A percentile compares a stretch with the other conserved stretches of the same genome.
phyloP scores from a whole-genome alignment of 2,329 filamentous ascomycete species.

The Phaeosphaeriaceae sp. region DNA sequence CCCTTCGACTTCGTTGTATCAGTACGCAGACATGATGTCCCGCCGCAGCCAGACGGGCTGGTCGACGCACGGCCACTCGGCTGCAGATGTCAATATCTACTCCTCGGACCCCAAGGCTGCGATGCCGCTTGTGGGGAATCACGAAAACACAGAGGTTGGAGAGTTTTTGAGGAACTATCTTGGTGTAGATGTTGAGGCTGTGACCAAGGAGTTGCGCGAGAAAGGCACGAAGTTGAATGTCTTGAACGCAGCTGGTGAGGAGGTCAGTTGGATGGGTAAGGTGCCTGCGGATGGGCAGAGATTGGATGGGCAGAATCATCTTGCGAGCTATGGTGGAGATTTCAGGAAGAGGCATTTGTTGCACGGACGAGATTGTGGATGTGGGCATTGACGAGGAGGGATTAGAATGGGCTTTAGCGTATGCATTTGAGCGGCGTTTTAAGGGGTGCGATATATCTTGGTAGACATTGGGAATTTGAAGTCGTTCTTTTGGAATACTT shows the following conservation, averaged over 20 bases:
- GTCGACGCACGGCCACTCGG: constrained; percentile 88
- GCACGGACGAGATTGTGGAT: constrained; percentile 39
- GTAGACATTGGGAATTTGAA: not conserved
- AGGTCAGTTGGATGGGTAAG: constrained; percentile 53
- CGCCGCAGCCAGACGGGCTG: constrained; percentile 89
- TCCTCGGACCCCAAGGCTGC: constrained; percentile 72
- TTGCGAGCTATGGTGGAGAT: constrained; percentile 47
- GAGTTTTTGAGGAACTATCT: constrained; percentile 81
- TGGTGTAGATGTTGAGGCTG: constrained; percentile 75
- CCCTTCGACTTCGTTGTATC: constrained; percentile 63
- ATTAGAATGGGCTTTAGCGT: not conserved
- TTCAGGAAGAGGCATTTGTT: constrained; percentile 42
- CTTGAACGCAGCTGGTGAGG: constrained; percentile 31
- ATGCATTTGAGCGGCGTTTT: not conserved
- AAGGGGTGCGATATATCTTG: not conserved
- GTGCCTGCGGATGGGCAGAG: constrained; percentile 51
- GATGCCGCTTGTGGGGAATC: constrained; percentile 76
- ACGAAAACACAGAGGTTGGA: constrained; percentile 94
- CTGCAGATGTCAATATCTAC: constrained; percentile 96
- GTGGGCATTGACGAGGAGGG: constrained; percentile 29
- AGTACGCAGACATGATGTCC: constrained; percentile 85
- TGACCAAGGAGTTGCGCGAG: constrained; percentile 77
- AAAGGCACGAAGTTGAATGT: constrained; percentile 53
- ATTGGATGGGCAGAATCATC: constrained; percentile 56
- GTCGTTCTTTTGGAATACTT: not conserved